These are phyloP conservation scores for Geranium incanum DNA, from an alignment of 441 rosid genomes.

Conservation along the genomic window DNA sequence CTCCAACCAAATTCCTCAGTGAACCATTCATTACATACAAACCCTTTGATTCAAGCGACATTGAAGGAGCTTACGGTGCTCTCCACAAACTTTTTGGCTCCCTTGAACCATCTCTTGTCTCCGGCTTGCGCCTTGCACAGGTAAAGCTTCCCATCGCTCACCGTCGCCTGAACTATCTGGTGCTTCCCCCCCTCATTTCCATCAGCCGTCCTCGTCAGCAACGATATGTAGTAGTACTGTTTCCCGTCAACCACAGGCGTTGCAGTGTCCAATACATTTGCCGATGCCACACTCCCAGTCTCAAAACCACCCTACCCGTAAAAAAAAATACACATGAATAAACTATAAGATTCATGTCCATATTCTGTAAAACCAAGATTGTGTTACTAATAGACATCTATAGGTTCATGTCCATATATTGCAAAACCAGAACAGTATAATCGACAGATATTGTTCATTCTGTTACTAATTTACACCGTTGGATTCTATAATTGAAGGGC, in stretches of 20 bases:
- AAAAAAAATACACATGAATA: neutral
- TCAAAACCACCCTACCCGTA: constrained; percentile 76
- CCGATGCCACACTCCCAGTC: constrained; percentile 63
- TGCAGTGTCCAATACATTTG: constrained; percentile 65
- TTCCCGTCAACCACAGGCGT: constrained; percentile 44
- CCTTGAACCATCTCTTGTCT: constrained; percentile 99
- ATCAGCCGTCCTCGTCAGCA: constrained; percentile 88
- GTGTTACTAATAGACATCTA: too few species aligned
- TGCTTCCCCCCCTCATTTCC: constrained; percentile 98
- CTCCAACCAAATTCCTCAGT: constrained; percentile 1
- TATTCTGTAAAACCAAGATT: too few species aligned
- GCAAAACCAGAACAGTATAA: too few species aligned
- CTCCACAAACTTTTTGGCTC: constrained; percentile 78
- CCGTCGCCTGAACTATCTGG: constrained; percentile 66
- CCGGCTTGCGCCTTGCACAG: constrained; percentile 99
- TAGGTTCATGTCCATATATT: too few species aligned
- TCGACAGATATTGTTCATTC: too few species aligned
- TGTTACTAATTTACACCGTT: too few species aligned
- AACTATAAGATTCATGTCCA: neutral
- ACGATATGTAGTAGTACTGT: constrained; percentile 52
- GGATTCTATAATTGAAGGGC: too few species aligned
- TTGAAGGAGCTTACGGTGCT: constrained; percentile 70
- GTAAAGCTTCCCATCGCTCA: constrained; percentile 75
- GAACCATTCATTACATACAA: constrained; percentile 21
- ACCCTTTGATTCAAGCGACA: constrained; percentile 46